Percentiles rank a stretch among this genome's conserved stretches.
Evolutionary conservation across 768 basidiomycete genomes (phyloP).

Genomic region (Russula sp.): DNA sequence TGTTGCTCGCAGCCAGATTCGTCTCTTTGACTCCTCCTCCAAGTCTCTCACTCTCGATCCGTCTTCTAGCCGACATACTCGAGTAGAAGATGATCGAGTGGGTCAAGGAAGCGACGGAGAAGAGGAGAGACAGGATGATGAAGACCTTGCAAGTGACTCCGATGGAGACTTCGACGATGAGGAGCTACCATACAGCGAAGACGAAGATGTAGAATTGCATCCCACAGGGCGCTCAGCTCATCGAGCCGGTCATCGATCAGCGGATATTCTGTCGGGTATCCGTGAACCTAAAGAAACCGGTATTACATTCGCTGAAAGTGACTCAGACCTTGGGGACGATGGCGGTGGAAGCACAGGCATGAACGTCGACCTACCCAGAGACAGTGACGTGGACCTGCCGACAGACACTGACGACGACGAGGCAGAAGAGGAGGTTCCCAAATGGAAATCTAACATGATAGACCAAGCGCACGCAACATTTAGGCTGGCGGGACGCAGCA

Average conservation of each 20-base stretch:
- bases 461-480: slow-evolving; percentile 48
- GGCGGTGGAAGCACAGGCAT: slow-evolving; percentile 43
- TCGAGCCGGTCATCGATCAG: slow-evolving; percentile 25
- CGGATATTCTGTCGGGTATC: slow-evolving; percentile 34
- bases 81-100: slow-evolving; percentile 35
- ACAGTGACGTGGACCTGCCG: slow-evolving; percentile 48
- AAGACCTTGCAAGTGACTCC: slow-evolving; percentile 32
- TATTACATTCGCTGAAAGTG: slow-evolving; percentile 72
- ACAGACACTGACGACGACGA: slow-evolving; percentile 48
- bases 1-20: slow-evolving; percentile 77
- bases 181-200: slow-evolving; percentile 32
- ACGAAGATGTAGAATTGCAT: slow-evolving; percentile 22
- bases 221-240: slow-evolving; percentile 28
- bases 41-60: slow-evolving; percentile 54
- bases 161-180: slow-evolving; percentile 37
- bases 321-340: slow-evolving; percentile 63
- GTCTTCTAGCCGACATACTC: slow-evolving; percentile 30
- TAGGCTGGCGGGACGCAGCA: slow-evolving; percentile 39
- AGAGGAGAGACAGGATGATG: slow-evolving; percentile 34
- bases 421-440: slow-evolving; percentile 52
- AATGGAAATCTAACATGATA: slow-evolving; percentile 72
- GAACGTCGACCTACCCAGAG: slow-evolving; percentile 48
- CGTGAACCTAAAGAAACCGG: slow-evolving; percentile 42
- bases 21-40: slow-evolving; percentile 79
- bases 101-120: slow-evolving; percentile 33